These are phyloP conservation scores for Taphrina deformans DNA, from an alignment of 1,139 yeast species.

Conservation along the genomic window DNA sequence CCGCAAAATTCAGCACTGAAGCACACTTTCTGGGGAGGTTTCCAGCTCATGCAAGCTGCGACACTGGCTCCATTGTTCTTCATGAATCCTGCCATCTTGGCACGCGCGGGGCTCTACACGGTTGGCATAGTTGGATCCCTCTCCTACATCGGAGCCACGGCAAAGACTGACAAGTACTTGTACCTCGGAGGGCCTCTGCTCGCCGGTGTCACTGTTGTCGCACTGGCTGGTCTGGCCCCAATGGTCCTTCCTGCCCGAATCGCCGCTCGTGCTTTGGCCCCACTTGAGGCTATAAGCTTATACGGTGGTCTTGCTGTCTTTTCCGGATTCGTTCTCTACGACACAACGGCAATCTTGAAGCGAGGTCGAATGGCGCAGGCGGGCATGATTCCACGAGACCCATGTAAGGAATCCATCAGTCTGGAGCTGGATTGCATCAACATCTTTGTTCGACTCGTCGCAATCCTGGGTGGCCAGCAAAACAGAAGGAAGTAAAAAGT, in stretches of 20 bases:
- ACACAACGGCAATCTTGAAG: constrained; percentile 24
- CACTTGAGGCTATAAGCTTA: constrained; percentile 22
- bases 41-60: constrained; percentile 32
- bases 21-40: constrained; percentile 31
- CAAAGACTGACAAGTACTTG: constrained; percentile 27
- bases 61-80: constrained; percentile 31
- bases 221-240: constrained; percentile 34
- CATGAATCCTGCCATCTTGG: constrained; percentile 32
- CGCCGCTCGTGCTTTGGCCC: constrained; percentile 28
- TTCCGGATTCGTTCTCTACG: constrained; percentile 29
- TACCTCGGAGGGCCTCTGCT: constrained; percentile 34
- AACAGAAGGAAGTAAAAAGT: constrained; percentile 1
- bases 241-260: constrained; percentile 31
- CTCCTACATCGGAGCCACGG: constrained; percentile 32
- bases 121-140: constrained; percentile 33
- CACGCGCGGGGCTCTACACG: constrained; percentile 33
- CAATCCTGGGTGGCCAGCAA: constrained; percentile 22
- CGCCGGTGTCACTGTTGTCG: constrained; percentile 31
- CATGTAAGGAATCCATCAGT: constrained; percentile 26
- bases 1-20: constrained; percentile 18
- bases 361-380: constrained; percentile 31
- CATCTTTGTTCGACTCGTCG: constrained; percentile 32
- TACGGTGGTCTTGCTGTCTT: constrained; percentile 34
- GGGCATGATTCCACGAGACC: constrained; percentile 27
- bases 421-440: constrained; percentile 33